Conservation (phyloP, 2,329 filamentous ascomycete species). For the Teratosphaeria pseudoeucalypti region DNA sequence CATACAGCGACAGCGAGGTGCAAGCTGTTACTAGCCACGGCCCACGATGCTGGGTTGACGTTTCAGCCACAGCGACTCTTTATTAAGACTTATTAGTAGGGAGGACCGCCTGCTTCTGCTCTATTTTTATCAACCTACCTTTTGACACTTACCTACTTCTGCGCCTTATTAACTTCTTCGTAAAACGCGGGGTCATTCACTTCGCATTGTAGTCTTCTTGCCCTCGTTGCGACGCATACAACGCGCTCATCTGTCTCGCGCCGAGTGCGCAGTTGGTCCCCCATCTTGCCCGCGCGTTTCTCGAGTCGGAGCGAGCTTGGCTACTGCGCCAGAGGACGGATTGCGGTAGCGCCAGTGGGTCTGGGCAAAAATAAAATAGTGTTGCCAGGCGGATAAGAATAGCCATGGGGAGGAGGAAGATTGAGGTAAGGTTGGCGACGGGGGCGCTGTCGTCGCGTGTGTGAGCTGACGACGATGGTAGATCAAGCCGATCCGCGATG, state of each 20-base stretch:
- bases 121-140: neutral
- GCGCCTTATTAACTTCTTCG: neutral
- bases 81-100: neutral
- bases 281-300: neutral
- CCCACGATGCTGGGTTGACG: too few relatives aligned
- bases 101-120: neutral
- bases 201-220: neutral
- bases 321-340: neutral
- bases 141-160: neutral
- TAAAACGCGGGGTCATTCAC: neutral
- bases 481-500: conserved; percentile 17
- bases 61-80: neutral
- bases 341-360: neutral
- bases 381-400: neutral
- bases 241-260: neutral
- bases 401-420: conserved; percentile 95
- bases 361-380: neutral
- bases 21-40: too few relatives aligned
- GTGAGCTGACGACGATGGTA: neutral
- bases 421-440: conserved; percentile 46
- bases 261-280: neutral
- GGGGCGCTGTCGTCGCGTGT: neutral
- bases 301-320: neutral
- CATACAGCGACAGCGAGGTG: neutral
- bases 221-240: neutral